phyloP scores from a whole-genome alignment of 2,329 filamentous ascomycete genomes.

The Alternaria gaisen region DNA sequence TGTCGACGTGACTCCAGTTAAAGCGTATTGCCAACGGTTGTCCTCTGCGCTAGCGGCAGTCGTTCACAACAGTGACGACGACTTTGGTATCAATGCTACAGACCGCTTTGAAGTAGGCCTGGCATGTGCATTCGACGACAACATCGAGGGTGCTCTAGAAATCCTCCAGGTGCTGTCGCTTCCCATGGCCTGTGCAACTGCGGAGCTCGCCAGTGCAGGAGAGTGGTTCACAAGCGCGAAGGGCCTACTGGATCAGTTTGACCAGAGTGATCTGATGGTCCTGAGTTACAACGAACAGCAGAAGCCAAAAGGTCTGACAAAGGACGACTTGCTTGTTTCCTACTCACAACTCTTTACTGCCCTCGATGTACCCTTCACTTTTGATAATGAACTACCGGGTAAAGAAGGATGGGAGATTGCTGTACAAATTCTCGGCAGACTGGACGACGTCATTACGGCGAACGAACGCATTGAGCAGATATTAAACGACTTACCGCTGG shows the following conservation, averaged over 20 bases:
- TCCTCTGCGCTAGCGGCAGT: slow-evolving; percentile 72
- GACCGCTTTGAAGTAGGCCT: slow-evolving; percentile 82
- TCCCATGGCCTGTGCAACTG: slow-evolving; percentile 77
- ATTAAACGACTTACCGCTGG: slow-evolving; percentile 75
- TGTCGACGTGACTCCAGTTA: slow-evolving; percentile 63
- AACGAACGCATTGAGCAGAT: slow-evolving; percentile 78
- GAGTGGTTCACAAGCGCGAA: slow-evolving; percentile 74
- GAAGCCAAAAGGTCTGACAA: slow-evolving; percentile 62
- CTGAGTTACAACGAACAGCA: slow-evolving; percentile 66
- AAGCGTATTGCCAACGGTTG: slow-evolving; percentile 78
- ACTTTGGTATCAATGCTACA: slow-evolving; percentile 77
- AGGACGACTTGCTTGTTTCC: slow-evolving; percentile 78
- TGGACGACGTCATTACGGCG: slow-evolving; percentile 76
- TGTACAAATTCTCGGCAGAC: slow-evolving; percentile 80
- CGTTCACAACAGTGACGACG: slow-evolving; percentile 70
- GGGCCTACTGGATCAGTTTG: slow-evolving; percentile 72
- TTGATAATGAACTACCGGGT: slow-evolving; percentile 40
- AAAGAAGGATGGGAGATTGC: slow-evolving; percentile 88
- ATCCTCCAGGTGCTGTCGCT: slow-evolving; percentile 83
- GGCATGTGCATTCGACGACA: slow-evolving; percentile 83
- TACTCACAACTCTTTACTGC: slow-evolving; percentile 74
- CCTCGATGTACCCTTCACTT: slow-evolving; percentile 54
- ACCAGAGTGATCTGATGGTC: slow-evolving; percentile 85
- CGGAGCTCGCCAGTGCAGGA: slow-evolving; percentile 83
- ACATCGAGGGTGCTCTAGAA: slow-evolving; percentile 77